Conservation (phyloP, 805 yeast genomes). For the Kazachstania martiniae region DNA sequence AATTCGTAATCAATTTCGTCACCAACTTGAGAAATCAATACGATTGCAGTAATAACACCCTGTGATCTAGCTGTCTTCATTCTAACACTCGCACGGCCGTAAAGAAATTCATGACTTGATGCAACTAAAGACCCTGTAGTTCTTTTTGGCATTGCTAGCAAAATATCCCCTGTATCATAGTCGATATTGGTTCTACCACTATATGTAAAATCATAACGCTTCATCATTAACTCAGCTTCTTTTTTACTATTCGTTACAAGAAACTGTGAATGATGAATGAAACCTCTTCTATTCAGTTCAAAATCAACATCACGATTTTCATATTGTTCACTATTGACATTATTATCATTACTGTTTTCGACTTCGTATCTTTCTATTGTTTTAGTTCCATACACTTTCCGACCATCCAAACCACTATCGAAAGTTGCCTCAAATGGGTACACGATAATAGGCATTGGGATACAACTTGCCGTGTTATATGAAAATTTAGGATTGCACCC, state of each 20-base stretch:
- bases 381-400: too few relatives aligned
- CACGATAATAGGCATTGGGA: slow-evolving; percentile 61
- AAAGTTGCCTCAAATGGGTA: slow-evolving; percentile 27
- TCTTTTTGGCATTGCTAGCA: slow-evolving; percentile 71
- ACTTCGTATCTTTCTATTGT: not conserved
- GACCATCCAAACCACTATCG: too few relatives aligned
- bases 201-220: slow-evolving; percentile 53
- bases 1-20: slow-evolving; percentile 90
- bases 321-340: not conserved
- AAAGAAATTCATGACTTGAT: slow-evolving; percentile 70
- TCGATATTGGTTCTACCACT: slow-evolving; percentile 42
- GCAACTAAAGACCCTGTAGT: slow-evolving; percentile 71
- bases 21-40: slow-evolving; percentile 70
- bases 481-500: slow-evolving; percentile 81
- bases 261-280: slow-evolving; percentile 21
- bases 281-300: slow-evolving; percentile 10
- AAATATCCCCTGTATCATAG: slow-evolving; percentile 34
- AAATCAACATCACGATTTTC: not conserved
- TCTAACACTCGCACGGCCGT: slow-evolving; percentile 61
- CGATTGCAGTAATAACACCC: slow-evolving; percentile 82
- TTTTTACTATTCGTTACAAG: slow-evolving; percentile 25
- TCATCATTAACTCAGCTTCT: slow-evolving; percentile 51
- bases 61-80: slow-evolving; percentile 61
- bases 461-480: slow-evolving; percentile 54
- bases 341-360: not conserved